These are phyloP conservation scores for Kazachstania psychrophila DNA, from an alignment of 805 yeast genomes.

Conservation along the genomic window DNA sequence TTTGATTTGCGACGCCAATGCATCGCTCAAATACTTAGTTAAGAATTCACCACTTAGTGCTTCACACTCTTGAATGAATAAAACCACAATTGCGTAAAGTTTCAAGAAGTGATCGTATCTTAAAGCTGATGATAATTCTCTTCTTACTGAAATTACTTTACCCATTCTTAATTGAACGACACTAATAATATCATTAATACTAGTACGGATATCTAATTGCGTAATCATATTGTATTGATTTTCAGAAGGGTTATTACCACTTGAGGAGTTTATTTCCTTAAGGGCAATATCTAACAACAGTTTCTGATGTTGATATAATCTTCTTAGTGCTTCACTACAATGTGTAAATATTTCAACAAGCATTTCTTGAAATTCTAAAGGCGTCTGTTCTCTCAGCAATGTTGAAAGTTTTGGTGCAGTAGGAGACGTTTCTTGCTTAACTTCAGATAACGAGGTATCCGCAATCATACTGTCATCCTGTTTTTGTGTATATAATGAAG, in stretches of 20 bases:
- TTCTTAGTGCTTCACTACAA: conserved; percentile 61
- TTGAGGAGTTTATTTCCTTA: conserved; percentile 28
- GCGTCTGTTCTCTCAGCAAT: conserved; percentile 54
- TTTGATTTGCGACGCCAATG: conserved; percentile 56
- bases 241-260: conserved; percentile 19
- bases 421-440: conserved; percentile 14
- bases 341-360: conserved; percentile 49
- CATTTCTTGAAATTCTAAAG: conserved; percentile 69
- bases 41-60: conserved; percentile 59
- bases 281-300: conserved; percentile 62
- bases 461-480: neutral
- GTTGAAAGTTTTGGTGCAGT: conserved; percentile 36
- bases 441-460: neutral
- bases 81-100: conserved; percentile 54
- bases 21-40: conserved; percentile 53
- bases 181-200: conserved; percentile 60
- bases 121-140: conserved; percentile 54
- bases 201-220: conserved; percentile 55
- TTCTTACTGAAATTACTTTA: conserved; percentile 67
- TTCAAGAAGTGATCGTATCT: conserved; percentile 54
- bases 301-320: conserved; percentile 73
- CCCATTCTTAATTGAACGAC: conserved; percentile 68
- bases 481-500: neutral
- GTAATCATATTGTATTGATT: conserved; percentile 35
- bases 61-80: conserved; percentile 78